Evolutionary conservation across 176 grass and related monocot genomes (phyloP).

Genomic region (Eleusine indica): DNA sequence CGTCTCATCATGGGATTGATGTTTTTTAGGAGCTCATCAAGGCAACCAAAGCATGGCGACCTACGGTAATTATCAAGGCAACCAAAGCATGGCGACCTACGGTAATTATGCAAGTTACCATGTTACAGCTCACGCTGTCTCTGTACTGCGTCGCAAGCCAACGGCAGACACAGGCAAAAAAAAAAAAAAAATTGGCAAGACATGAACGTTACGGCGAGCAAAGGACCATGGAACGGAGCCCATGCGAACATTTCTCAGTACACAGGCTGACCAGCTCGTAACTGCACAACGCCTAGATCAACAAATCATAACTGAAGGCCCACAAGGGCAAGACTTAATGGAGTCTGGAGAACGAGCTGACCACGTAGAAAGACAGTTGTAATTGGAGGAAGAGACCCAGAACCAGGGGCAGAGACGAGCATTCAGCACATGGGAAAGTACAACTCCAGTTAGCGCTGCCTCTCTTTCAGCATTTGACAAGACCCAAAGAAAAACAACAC

Average conservation of each 20-base stretch:
- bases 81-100: background rate
- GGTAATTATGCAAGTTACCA: background rate
- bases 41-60: background rate
- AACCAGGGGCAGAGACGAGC: background rate
- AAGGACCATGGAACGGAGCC: too few species aligned
- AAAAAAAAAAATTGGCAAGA: background rate
- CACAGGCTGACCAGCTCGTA: background rate
- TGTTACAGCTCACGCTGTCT: background rate
- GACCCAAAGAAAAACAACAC: background rate
- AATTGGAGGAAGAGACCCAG: background rate
- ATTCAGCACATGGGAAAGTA: background rate
- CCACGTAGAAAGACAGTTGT: background rate
- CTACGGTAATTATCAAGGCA: background rate
- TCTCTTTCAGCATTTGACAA: constrained; percentile 25
- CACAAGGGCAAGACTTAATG: background rate
- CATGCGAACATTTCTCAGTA: too few species aligned
- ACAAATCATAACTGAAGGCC: background rate
- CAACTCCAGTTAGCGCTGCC: background rate
- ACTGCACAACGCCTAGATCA: background rate
- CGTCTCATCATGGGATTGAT: constrained; percentile 5
- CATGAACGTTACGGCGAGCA: background rate
- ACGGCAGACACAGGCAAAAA: background rate
- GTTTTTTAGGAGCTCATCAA: background rate
- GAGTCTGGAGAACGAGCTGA: background rate
- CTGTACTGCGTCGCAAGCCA: background rate